Percentiles rank a stretch among this genome's conserved stretches.
Conservation (phyloP, 371 early-diverging fungal genomes). For the Saksenaea oblongispora region DNA sequence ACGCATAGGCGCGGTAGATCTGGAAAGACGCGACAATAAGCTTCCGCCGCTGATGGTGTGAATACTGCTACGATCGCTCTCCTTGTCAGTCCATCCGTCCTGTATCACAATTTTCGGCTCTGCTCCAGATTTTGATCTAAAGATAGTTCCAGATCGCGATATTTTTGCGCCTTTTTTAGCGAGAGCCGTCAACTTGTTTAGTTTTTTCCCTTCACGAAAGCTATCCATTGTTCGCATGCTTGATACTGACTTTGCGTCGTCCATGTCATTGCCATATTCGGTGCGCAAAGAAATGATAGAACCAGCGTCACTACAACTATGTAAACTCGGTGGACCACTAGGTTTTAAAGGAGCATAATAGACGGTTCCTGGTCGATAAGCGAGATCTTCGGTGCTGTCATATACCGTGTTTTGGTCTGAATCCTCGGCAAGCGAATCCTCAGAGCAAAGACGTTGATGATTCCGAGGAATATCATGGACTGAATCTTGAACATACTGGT, state of each 20-base stretch:
- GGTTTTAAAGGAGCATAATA: conserved; percentile 27
- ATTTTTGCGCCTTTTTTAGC: conserved; percentile 6
- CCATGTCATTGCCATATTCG: conserved; percentile 15
- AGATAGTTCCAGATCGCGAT: conserved; percentile 20
- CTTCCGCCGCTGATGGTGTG: conserved; percentile 6
- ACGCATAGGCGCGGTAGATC: conserved; percentile 20
- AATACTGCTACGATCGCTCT: conserved; percentile 8
- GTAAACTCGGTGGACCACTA: not conserved
- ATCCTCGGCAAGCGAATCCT: not conserved
- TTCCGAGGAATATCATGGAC: not conserved
- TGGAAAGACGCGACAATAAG: conserved; percentile 14
- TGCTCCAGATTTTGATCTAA: conserved; percentile 10
- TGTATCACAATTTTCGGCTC: conserved; percentile 8
- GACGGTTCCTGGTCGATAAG: conserved; percentile 20
- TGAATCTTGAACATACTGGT: conserved; percentile 4
- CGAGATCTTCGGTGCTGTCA: conserved; percentile 16
- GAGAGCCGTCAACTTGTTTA: not conserved
- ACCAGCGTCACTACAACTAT: conserved; percentile 5
- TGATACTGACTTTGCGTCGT: conserved; percentile 15
- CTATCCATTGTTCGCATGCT: conserved; percentile 9
- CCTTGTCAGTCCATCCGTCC: not conserved
- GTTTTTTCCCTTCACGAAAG: not conserved
- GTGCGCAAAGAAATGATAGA: conserved; percentile 31
- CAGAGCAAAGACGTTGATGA: not conserved
- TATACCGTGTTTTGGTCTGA: conserved; percentile 7